Evolutionary conservation across 2,329 filamentous ascomycete species (phyloP).

Genomic region (Penicillium olsonii): DNA sequence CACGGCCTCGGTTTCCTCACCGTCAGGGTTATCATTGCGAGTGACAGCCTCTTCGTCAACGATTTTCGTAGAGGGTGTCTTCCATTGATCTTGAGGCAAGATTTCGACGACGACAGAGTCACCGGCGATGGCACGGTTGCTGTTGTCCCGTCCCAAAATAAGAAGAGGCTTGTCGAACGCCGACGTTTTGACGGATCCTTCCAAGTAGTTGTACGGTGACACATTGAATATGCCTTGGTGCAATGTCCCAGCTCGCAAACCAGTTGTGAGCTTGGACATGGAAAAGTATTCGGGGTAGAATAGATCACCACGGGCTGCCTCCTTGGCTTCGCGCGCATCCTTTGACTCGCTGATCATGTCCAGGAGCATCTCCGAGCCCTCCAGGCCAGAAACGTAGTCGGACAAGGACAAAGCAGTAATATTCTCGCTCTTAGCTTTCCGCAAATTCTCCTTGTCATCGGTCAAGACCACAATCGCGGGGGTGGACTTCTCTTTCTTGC

Average conservation of each 20-base stretch:
- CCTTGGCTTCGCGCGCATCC: constrained; percentile 65
- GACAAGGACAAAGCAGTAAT: constrained; percentile 68
- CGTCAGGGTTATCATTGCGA: constrained; percentile 89
- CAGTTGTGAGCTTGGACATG: constrained; percentile 91
- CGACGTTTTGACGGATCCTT: constrained; percentile 86
- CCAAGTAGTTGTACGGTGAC: constrained; percentile 96
- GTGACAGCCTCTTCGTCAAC: constrained; percentile 91
- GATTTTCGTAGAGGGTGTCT: constrained; percentile 90
- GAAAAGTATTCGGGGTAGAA: constrained; percentile 89
- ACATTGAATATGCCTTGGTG: constrained; percentile 97
- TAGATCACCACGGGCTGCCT: constrained; percentile 64
- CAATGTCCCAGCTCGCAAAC: constrained; percentile 80
- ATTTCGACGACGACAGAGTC: constrained; percentile 93
- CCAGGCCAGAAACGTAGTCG: constrained; percentile 80
- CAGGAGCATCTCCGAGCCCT: constrained; percentile 79
- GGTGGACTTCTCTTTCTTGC: constrained; percentile 55
- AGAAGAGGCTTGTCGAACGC: constrained; percentile 88
- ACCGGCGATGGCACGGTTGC: constrained; percentile 89
- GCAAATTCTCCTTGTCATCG: constrained; percentile 84
- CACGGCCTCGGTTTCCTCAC: constrained; percentile 71
- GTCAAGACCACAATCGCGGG: constrained; percentile 90
- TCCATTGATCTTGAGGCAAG: constrained; percentile 93
- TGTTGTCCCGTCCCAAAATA: constrained; percentile 89
- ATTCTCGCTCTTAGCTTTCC: constrained; percentile 72
- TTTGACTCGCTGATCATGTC: constrained; percentile 89